Evolutionary conservation across 176 grass and related monocot species (phyloP).

Genomic region (Typha latifolia): DNA sequence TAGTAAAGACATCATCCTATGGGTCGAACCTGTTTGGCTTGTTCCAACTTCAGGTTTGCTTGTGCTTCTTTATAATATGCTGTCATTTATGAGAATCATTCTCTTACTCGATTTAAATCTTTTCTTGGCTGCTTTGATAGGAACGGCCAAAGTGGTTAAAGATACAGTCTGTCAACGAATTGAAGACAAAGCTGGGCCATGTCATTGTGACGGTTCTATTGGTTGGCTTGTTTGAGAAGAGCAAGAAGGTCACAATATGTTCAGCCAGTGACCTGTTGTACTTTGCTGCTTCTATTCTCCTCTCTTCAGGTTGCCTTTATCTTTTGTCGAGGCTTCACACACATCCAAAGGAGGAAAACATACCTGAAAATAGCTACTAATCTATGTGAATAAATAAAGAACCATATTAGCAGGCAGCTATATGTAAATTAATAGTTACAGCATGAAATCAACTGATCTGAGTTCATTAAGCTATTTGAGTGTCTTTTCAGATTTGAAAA

Average conservation of each 20-base stretch:
- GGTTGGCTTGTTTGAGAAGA: slow-evolving; percentile 86
- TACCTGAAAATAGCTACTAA: slow-evolving; percentile 25
- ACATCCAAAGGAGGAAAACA: slow-evolving; percentile 25
- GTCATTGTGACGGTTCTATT: slow-evolving; percentile 83
- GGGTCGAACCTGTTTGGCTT: slow-evolving; percentile 80
- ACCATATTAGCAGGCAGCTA: not conserved
- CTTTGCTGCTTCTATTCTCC: slow-evolving; percentile 64
- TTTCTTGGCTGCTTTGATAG: slow-evolving; percentile 20
- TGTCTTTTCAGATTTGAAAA: not conserved
- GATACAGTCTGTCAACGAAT: slow-evolving; percentile 65
- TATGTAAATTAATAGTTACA: not conserved
- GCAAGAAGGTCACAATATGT: slow-evolving; percentile 57
- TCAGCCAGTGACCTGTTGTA: slow-evolving; percentile 55
- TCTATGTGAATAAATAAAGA: not conserved
- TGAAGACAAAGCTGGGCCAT: slow-evolving; percentile 92
- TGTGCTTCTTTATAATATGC: not conserved
- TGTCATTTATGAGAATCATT: not conserved
- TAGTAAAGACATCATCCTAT: slow-evolving; percentile 37
- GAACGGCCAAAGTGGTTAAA: slow-evolving; percentile 76
- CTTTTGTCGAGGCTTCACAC: slow-evolving; percentile 68
- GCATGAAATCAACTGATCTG: not conserved
- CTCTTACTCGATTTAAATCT: not conserved
- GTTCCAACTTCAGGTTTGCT: slow-evolving; percentile 65
- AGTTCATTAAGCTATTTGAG: not conserved
- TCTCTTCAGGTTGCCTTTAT: slow-evolving; percentile 76